Base-by-base conservation (phyloP, 441 rosid genomes). In the Pelargonium myrrhifolium region DNA sequence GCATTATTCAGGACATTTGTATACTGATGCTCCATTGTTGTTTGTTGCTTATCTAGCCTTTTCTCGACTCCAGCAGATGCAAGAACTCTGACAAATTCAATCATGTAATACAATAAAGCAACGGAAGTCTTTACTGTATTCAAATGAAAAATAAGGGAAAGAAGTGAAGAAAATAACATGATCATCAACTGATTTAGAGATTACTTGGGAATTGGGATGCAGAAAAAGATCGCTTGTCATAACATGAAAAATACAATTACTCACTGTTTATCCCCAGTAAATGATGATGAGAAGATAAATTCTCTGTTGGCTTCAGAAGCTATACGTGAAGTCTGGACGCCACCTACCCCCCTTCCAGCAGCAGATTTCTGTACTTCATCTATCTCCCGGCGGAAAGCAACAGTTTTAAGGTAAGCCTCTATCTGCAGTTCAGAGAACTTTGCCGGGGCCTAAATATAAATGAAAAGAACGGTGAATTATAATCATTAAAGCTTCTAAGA, bases 241-340 rank as follows among this genome's bases (percentile, higher is more conserved):
- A 72, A 66, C n/a, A 60, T 22, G 8, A 49, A 64, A 56, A 67
- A 70, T 65, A 69, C 6, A 21, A 74, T 59, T 61, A 79, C 89
- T 88, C 77, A 94, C 99, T 87, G 85, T 83, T 89, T 94, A 75
- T 94, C 89, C 35, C 99, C 99, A 37, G 83, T 76, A 81, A 85
- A 94, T 20, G 96, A 84, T 69, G 98, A 88, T 0, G 99, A 94
- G 72, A 89, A 92, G 71, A 94, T 90, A 81, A 86, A 94, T 77
- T 92, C 98, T 78, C 89, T 84, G 76, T 89, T 92, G 69, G 97
- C 94, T 84, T 94, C 99, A 49, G 98, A 92, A 10, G 99, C 97
- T 74, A 92, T 94, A 70, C 94, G 77, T 65, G 99, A 85, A 79
- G 94, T 89, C 76, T 84, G 96, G 64, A 92, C 85, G 63, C 98